phyloP scores from a whole-genome alignment of 805 yeast species.

The Lipomyces starkeyi region DNA sequence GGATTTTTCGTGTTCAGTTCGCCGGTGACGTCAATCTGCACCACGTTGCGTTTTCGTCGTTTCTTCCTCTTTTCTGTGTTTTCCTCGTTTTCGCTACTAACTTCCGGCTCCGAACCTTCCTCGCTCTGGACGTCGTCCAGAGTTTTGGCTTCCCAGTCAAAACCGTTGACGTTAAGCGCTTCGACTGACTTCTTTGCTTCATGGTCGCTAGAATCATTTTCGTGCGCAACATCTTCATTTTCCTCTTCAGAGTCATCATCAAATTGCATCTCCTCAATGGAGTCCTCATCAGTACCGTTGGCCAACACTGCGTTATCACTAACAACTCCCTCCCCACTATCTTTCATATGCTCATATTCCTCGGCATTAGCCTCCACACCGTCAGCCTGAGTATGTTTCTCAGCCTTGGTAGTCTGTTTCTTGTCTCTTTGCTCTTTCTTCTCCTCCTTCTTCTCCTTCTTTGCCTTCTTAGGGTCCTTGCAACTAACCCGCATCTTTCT shows the following conservation, averaged over 20 bases:
- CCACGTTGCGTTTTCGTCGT: conserved; percentile 50
- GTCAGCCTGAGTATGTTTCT: conserved; percentile 24
- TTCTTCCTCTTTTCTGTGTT: conserved; percentile 52
- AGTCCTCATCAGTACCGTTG: conserved; percentile 37
- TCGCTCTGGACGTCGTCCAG: conserved; percentile 56
- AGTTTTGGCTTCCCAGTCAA: conserved; percentile 94
- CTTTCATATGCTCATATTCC: conserved; percentile 39
- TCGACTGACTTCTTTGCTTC: conserved; percentile 46
- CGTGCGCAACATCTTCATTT: conserved; percentile 46
- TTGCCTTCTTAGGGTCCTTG: conserved; percentile 56
- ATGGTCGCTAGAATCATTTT: conserved; percentile 44
- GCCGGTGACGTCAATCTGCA: conserved; percentile 80
- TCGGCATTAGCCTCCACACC: conserved; percentile 59
- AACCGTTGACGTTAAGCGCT: conserved; percentile 83
- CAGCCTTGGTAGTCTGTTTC: conserved; percentile 12
- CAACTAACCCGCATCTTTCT: conserved; percentile 73
- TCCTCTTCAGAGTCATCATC: conserved; percentile 44
- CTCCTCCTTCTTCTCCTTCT: conserved; percentile 36
- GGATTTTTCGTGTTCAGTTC: conserved; percentile 86
- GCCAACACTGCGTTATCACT: conserved; percentile 42
- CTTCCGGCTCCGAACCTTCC: conserved; percentile 45
- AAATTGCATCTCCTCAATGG: conserved; percentile 33
- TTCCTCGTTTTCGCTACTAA: conserved; percentile 40
- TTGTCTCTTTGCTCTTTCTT: conserved; percentile 40
- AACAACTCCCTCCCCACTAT: conserved; percentile 41